Evolutionary conservation across 306 rosid genomes (phyloP).

Genomic region (Citrullus colocynthis): DNA sequence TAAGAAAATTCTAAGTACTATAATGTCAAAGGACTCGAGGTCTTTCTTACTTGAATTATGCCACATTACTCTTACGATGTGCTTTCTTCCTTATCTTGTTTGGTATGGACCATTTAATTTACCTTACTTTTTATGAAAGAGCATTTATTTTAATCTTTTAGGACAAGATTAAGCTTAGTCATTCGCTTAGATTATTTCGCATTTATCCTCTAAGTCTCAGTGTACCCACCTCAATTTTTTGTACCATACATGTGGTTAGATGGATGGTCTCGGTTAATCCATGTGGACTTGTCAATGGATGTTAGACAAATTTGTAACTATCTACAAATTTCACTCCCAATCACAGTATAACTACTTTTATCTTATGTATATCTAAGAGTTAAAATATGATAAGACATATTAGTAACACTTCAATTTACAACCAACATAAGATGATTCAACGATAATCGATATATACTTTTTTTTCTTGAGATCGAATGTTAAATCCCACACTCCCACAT

Average conservation of each 20-base stretch:
- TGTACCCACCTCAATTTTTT: neutral
- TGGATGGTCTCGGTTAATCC: neutral
- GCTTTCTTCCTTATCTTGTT: neutral
- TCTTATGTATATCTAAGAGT: neutral
- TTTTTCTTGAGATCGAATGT: too few species aligned
- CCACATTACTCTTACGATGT: neutral
- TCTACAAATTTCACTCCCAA: neutral
- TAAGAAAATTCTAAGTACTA: neutral
- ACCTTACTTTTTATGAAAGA: neutral
- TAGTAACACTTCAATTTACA: too few species aligned
- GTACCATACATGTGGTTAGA: neutral
- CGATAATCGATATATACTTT: too few species aligned
- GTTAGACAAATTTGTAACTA: neutral
- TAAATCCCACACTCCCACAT: too few species aligned
- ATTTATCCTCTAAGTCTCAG: neutral
- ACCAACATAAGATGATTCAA: too few species aligned
- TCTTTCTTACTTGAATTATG: neutral
- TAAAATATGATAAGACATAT: too few species aligned
- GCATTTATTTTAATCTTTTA: neutral
- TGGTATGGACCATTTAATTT: neutral
- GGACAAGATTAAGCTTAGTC: neutral
- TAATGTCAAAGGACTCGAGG: neutral
- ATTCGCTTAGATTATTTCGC: neutral
- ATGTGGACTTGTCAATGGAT: neutral
- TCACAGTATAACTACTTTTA: neutral